A percentile compares a stretch with the other conserved stretches of the same genome.
phyloP scores from a whole-genome alignment of 2,329 filamentous ascomycete species.

The Penicillium sp. region DNA sequence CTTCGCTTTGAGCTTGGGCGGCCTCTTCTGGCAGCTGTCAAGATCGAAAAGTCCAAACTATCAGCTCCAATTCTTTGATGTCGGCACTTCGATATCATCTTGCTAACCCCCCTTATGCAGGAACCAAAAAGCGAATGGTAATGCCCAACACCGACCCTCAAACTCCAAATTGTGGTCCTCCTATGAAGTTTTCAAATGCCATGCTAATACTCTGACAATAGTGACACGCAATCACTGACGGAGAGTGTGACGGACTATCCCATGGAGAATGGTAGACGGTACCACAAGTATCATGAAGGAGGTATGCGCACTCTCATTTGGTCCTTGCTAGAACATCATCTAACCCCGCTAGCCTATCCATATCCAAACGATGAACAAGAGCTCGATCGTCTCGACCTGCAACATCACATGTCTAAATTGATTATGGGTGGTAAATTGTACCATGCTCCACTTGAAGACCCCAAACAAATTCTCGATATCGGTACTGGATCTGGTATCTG shows the following conservation, averaged over 20 bases:
- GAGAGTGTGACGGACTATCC: conserved; percentile 48
- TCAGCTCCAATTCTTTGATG: not conserved
- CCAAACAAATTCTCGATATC: conserved; percentile 57
- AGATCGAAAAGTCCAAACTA: not conserved
- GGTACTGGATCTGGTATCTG: conserved; percentile 67
- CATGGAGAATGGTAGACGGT: conserved; percentile 45
- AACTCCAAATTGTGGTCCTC: not conserved
- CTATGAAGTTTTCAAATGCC: not conserved
- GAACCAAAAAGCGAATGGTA: conserved; percentile 31
- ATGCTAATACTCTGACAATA: conserved; percentile 19
- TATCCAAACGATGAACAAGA: conserved; percentile 59
- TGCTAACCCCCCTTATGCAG: conserved; percentile 29
- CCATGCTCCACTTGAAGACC: conserved; percentile 50
- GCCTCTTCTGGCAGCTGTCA: not conserved
- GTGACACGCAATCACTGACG: conserved; percentile 47
- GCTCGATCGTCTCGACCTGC: conserved; percentile 57
- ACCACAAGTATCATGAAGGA: conserved; percentile 50
- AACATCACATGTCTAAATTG: conserved; percentile 57
- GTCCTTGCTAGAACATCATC: not conserved
- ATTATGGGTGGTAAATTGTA: conserved; percentile 50
- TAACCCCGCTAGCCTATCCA: conserved; percentile 39
- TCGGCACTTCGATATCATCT: not conserved
- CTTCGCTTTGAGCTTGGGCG: not conserved
- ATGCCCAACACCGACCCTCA: not conserved
- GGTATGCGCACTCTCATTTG: conserved; percentile 29